These are phyloP conservation scores for Endocladia muricata DNA, from an alignment of 31 red algal genomes.

Conservation along the genomic window DNA sequence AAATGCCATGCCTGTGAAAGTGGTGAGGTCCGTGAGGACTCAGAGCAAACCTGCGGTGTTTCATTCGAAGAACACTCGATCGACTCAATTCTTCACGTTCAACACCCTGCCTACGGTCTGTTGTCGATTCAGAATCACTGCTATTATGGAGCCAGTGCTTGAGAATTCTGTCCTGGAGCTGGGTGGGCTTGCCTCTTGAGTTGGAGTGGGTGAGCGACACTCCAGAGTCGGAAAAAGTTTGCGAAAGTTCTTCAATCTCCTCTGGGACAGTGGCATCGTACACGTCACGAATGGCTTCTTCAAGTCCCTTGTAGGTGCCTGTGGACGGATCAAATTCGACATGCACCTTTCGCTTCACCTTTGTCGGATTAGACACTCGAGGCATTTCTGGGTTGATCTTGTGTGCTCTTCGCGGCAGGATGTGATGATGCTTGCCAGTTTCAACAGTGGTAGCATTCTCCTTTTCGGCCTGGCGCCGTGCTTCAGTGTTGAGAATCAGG, in stretches of 20 bases:
- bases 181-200: not conserved
- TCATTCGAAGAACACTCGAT: slow-evolving; percentile 54
- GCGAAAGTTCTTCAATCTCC: slow-evolving; percentile 45
- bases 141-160: not conserved
- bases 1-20: slow-evolving; percentile 23
- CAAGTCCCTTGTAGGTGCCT: slow-evolving; percentile 75
- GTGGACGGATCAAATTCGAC: slow-evolving; percentile 76
- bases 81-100: slow-evolving; percentile 52
- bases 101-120: slow-evolving; percentile 7
- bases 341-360: slow-evolving; percentile 76
- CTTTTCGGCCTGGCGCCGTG: slow-evolving; percentile 32
- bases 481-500: slow-evolving; percentile 30
- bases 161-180: not conserved
- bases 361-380: slow-evolving; percentile 66
- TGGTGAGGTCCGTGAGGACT: not conserved
- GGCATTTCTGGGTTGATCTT: slow-evolving; percentile 23
- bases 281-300: slow-evolving; percentile 73
- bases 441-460: slow-evolving; percentile 25
- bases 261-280: slow-evolving; percentile 28
- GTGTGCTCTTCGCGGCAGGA: slow-evolving; percentile 4
- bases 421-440: not conserved
- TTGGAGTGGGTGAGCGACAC: slow-evolving; percentile 17
- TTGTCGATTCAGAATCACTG: not conserved
- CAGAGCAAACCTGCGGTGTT: slow-evolving; percentile 41
- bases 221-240: slow-evolving; percentile 47